phyloP scores from a whole-genome alignment of 1,139 yeast species.

The Suhomyces bolitotheri region DNA sequence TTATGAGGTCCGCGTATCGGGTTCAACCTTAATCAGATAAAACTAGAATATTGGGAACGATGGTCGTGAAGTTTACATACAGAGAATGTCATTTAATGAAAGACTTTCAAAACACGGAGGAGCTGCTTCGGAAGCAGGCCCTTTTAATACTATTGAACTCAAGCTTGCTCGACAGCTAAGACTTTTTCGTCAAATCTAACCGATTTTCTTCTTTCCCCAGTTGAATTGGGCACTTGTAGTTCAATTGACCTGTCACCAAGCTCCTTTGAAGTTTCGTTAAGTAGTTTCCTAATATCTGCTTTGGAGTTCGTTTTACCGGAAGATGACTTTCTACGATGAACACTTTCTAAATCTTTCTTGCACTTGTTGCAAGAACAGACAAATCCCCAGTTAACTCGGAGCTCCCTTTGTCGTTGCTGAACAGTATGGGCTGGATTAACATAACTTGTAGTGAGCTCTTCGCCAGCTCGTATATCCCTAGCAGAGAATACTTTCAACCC shows the following conservation, averaged over 20 bases:
- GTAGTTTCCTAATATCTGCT: constrained; percentile 49
- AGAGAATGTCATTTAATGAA: no score
- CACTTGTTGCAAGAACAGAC: constrained; percentile 71
- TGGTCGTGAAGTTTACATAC: no score
- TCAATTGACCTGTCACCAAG: constrained; percentile 50
- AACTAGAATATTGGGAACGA: no score
- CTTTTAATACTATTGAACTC: no score
- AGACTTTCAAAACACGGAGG: no score
- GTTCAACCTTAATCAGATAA: no score
- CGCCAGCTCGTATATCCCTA: constrained; percentile 59
- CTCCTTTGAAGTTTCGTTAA: constrained; percentile 35
- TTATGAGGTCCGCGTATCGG: no score
- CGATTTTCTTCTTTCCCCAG: constrained; percentile 61
- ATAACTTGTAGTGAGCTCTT: constrained; percentile 69
- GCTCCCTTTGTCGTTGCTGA: constrained; percentile 62
- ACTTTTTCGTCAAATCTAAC: constrained; percentile 73
- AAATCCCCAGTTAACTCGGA: constrained; percentile 84
- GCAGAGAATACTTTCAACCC: constrained; percentile 63
- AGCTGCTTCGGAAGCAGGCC: no score
- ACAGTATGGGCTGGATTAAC: constrained; percentile 68
- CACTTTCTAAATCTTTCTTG: constrained; percentile 50
- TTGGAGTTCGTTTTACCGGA: constrained; percentile 23
- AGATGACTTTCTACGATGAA: constrained; percentile 38
- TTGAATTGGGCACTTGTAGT: constrained; percentile 41
- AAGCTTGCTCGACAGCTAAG: constrained; percentile 31